phyloP scores from a whole-genome alignment of 2,329 filamentous ascomycete genomes.

The Pestalotiopsis sp. region DNA sequence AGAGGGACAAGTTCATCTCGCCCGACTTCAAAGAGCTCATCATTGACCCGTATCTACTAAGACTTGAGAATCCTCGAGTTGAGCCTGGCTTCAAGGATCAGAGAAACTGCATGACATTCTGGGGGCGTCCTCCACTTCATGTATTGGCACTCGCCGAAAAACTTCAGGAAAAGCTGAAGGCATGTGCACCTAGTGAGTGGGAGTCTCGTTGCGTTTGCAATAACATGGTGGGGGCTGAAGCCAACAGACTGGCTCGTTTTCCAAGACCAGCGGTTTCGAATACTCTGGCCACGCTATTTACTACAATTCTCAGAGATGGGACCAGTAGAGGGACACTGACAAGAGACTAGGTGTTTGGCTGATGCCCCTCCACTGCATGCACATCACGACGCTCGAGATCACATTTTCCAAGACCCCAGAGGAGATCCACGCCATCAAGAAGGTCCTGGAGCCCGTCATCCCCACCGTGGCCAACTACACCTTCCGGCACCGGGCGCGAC shows the following conservation, averaged over 20 bases:
- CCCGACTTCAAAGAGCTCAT: conserved; percentile 70
- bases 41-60: conserved; percentile 75
- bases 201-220: neutral
- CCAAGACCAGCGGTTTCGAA: too few relatives aligned
- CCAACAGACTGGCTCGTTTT: too few relatives aligned
- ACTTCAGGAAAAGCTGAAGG: conserved; percentile 69
- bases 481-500: conserved; percentile 67
- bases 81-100: conserved; percentile 74
- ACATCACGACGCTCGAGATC: conserved; percentile 85
- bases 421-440: conserved; percentile 68
- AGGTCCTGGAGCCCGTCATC: conserved; percentile 58
- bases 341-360: conserved; percentile 73
- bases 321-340: neutral
- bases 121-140: conserved; percentile 79
- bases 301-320: too few relatives aligned
- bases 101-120: conserved; percentile 83
- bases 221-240: neutral
- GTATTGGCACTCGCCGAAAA: conserved; percentile 68
- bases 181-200: conserved; percentile 69
- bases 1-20: conserved; percentile 73
- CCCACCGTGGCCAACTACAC: conserved; percentile 68
- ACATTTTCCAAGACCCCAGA: conserved; percentile 75
- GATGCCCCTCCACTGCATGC: conserved; percentile 78
- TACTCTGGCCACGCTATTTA: too few relatives aligned
- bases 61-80: conserved; percentile 65